Percentiles rank a stretch among this genome's conserved stretches.
These are phyloP conservation scores for Zygosaccharomyces kombuchaensis DNA, from an alignment of 805 yeast species.

Conservation along the genomic window DNA sequence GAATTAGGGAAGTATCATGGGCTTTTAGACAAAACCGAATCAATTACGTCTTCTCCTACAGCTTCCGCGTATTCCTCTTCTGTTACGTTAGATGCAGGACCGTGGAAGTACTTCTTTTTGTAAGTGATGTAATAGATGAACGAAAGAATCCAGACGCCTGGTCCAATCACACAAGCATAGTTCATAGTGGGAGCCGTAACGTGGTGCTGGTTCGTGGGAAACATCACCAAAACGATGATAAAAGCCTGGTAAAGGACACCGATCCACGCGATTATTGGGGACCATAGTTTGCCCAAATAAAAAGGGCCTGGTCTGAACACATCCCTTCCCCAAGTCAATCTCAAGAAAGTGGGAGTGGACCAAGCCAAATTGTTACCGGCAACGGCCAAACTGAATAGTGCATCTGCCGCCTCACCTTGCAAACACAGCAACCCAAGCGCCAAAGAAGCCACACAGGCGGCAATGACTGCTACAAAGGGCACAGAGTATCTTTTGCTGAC, in stretches of 20 bases:
- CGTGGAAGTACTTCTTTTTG: conserved; percentile 52
- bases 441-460: conserved; percentile 37
- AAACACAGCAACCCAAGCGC: conserved; percentile 40
- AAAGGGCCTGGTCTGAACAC: conserved; percentile 65
- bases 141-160: conserved; percentile 56
- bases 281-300: conserved; percentile 49
- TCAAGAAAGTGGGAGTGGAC: conserved; percentile 38
- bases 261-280: conserved; percentile 44
- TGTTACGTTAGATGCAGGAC: conserved; percentile 44
- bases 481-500: conserved; percentile 55
- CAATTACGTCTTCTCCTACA: conserved; percentile 26
- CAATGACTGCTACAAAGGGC: conserved; percentile 59
- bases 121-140: conserved; percentile 47
- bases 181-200: conserved; percentile 52
- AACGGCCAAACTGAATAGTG: conserved; percentile 41
- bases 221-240: conserved; percentile 54
- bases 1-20: not conserved
- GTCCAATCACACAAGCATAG: conserved; percentile 63
- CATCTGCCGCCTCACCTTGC: conserved; percentile 42
- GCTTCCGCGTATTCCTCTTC: conserved; percentile 30
- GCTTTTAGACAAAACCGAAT: conserved; percentile 14
- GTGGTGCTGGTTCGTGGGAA: conserved; percentile 45
- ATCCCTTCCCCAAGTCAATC: conserved; percentile 43
- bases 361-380: conserved; percentile 43
- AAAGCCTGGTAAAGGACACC: conserved; percentile 49